Evolutionary conservation across 192 early-diverging fungal species (phyloP), one percentile per base, ranked within the genome.

Genomic region (Backusella tarrabulga): DNA sequence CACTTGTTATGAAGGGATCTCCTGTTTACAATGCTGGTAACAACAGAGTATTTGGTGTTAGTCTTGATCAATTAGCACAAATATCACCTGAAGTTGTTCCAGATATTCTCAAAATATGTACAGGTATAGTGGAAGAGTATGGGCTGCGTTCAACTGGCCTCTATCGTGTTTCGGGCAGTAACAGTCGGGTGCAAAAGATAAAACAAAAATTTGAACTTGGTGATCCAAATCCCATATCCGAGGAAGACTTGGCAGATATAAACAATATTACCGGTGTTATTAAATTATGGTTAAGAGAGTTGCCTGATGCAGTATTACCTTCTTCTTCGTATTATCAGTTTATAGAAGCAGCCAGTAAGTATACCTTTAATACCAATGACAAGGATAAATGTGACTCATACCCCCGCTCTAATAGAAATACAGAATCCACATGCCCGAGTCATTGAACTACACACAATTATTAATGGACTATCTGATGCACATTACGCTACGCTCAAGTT

Each of bases 201-300:
- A 86, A 91, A n/a, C 78, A 83, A 34, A 81, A 90, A 38, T 92
- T 98, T 77, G 93, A 97, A 79, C 80, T 90, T 72, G 89, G 93
- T 90, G 83, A 50, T 50, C 41, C 60, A 0, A 88, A 95, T 74
- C 73, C 97, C 63, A 86, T 86, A 11, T 80, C 84, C 14, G 89
- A 89, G 69, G 87, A 90, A 34, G 76, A 88, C 35, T 83, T 86
- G 29, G 77, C 84, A 4, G 96, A 98, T 75, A 91, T 99, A 46
- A 93, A 96, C 79, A 93, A 91, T 74, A 86, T 97, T 6, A 83
- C 95, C 21, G 90, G 94, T 71, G 90, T 95, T 34, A 81, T 99
- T 8, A 99, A 99, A 79, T 85, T 97, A 67, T 99, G 93, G 88
- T 92, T 99, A 76, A 88, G 97, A 35, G 96, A 98, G 80, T 80